Conservation (phyloP, 257 asterid species). For the Penstemon newberryi region DNA sequence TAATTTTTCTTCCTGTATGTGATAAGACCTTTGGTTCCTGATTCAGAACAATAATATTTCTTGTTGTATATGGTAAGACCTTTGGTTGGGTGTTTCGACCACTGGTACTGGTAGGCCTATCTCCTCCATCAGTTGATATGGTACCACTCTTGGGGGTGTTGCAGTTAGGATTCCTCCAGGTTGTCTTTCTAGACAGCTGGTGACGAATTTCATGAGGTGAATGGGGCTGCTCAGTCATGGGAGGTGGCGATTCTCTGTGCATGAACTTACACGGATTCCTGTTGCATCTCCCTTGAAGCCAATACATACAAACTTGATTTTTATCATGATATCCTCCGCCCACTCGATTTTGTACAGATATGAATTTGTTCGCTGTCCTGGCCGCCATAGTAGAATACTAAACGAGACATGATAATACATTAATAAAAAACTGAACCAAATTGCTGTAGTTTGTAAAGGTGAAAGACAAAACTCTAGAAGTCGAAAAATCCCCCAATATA, state of each 20-base stretch:
- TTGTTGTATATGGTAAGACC: not conserved
- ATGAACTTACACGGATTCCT: slow-evolving; percentile 52
- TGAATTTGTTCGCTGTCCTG: slow-evolving; percentile 23
- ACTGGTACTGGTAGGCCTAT: not conserved
- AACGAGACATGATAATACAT: not conserved
- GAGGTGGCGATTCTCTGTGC: slow-evolving; percentile 33
- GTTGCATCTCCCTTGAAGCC: slow-evolving; percentile 59
- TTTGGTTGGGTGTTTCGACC: not conserved
- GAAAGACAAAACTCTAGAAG: too few species aligned
- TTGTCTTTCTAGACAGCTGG: slow-evolving; percentile 16
- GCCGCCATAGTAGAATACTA: slow-evolving; percentile 30
- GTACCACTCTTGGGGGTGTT: slow-evolving; percentile 16
- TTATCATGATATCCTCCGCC: slow-evolving; percentile 23
- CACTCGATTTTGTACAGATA: slow-evolving; percentile 16
- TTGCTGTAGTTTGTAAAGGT: too few species aligned
- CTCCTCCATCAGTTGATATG: slow-evolving; percentile 12
- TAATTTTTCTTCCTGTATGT: too few species aligned
- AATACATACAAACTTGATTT: slow-evolving; percentile 42
- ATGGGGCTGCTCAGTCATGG: slow-evolving; percentile 13
- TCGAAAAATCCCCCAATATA: too few species aligned
- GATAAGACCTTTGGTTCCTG: too few species aligned
- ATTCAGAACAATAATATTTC: not conserved
- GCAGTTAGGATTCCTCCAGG: slow-evolving; percentile 30
- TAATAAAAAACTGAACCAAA: not conserved
- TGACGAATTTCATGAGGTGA: not conserved